These are phyloP conservation scores for Hanseniaspora valbyensis DNA, from an alignment of 805 yeast species.

Conservation along the genomic window DNA sequence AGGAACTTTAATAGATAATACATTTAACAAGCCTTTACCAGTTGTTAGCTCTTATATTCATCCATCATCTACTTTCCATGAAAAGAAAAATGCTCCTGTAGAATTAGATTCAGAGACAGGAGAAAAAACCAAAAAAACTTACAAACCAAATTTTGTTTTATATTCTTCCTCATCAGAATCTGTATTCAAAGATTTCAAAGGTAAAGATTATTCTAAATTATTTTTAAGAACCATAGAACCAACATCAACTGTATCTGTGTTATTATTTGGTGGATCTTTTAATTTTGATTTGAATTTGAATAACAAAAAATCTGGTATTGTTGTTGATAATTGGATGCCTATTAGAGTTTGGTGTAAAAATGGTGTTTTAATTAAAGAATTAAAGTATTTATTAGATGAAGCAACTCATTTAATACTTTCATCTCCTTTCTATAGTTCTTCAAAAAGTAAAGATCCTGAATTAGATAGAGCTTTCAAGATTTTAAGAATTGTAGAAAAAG, in stretches of 20 bases:
- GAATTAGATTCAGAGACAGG: conserved; percentile 21
- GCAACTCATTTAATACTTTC: conserved; percentile 54
- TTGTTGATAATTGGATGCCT: conserved; percentile 82
- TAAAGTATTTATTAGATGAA: conserved; percentile 55
- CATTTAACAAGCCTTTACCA: conserved; percentile 32
- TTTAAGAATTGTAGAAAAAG: conserved; percentile 33
- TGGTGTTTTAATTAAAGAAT: conserved; percentile 68
- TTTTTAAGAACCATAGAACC: conserved; percentile 74
- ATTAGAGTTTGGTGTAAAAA: conserved; percentile 88
- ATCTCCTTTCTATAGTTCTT: conserved; percentile 32
- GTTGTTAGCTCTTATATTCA: conserved; percentile 70
- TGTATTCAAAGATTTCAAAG: conserved; percentile 22
- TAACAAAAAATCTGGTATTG: conserved; percentile 66
- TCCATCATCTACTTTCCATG: conserved; percentile 71
- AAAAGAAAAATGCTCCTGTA: conserved; percentile 31
- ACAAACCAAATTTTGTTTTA: conserved; percentile 50
- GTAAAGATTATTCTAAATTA: conserved; percentile 46
- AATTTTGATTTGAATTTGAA: conserved; percentile 48
- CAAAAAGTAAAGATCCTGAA: conserved; percentile 14
- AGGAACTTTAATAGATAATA: conserved; percentile 16
- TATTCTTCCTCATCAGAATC: conserved; percentile 38
- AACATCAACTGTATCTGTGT: conserved; percentile 53
- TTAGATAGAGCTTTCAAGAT: conserved; percentile 29
- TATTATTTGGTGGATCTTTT: conserved; percentile 63
- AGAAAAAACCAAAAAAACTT: conserved; percentile 23